Evolutionary conservation across 2,329 filamentous ascomycete species (phyloP), one percentile per base, ranked within the genome.

Genomic region (Aureobasidium musti): DNA sequence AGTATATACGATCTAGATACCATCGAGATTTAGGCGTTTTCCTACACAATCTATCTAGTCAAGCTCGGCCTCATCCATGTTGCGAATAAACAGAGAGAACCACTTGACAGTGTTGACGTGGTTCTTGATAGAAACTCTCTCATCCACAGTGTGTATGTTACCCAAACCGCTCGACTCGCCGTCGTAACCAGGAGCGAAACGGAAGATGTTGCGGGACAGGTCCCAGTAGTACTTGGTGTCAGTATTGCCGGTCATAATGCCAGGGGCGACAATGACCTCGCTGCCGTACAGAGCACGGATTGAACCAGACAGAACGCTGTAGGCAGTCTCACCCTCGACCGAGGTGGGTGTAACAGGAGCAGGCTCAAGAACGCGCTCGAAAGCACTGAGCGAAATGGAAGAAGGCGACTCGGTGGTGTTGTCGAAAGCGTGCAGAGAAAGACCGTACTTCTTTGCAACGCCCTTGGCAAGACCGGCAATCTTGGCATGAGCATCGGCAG

Each of bases 351-450:
- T 76, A 21, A 77, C 70, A 17, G 76, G 76, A 10, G 76, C 75
- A n/a, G 74, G 72, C 19, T 70, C 66, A 19, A 77, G 72, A 0
- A 72, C 73, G 2, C 69, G 73, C 6, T 72, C 60, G 11, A 65
- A 67, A 13, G 72, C 60, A 17, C 65, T 71, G 28, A 77, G 70
- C 33, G 72, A 72, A 61, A 77, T 76, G 59, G 73, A 73, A 10
- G 71, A 69, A 39, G 66, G 67, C 3, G 60, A 19, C 26, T 77
- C 74, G 5, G 77, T 72, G 23, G 77, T 73, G n/a, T 76, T 78
- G 68, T 81, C 77, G 68, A 84, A 84, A 2, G 80, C 78, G 52
- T 81, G 75, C n/a, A 85, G 74, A 1, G 75, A 77, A 21, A 86
- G 73, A 30, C 82, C 80, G 69, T 83, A 81, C 43, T 81, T 80